Conservation (phyloP, 2,329 filamentous ascomycete genomes). For the Venturiaceae sp. region DNA sequence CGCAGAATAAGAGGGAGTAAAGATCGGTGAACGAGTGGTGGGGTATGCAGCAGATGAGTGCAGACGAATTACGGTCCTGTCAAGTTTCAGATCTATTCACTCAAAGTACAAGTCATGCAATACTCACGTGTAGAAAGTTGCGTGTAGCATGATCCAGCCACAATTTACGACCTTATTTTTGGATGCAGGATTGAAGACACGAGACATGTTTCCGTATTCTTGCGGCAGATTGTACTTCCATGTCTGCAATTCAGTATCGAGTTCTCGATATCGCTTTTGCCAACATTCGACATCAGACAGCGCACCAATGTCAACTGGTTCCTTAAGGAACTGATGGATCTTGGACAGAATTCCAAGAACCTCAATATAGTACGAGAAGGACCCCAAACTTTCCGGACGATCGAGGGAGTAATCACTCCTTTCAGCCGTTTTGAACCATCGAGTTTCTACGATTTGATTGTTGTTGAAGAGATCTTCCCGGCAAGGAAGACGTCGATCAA, state of each 20-base stretch:
- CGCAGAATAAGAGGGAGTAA: conserved; percentile 79
- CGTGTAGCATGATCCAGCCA: conserved; percentile 84
- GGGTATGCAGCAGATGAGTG: conserved; percentile 91
- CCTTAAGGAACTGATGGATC: conserved; percentile 81
- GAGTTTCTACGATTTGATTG: conserved; percentile 74
- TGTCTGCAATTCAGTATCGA: conserved; percentile 67
- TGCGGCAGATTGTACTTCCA: conserved; percentile 79
- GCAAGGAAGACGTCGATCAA: conserved; percentile 78
- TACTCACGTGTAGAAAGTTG: conserved; percentile 71
- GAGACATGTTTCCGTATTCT: conserved; percentile 77
- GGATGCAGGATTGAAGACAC: conserved; percentile 38
- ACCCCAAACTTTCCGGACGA: conserved; percentile 71
- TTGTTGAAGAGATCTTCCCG: conserved; percentile 78
- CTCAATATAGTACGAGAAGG: conserved; percentile 86
- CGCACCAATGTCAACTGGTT: conserved; percentile 79
- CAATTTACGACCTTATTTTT: conserved; percentile 61
- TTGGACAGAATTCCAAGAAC: conserved; percentile 78
- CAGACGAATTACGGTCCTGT: conserved; percentile 69
- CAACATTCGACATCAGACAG: conserved; percentile 79
- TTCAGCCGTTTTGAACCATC: conserved; percentile 56
- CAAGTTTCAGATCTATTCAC: conserved; percentile 11
- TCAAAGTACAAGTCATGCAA: neutral
- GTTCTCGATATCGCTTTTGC: conserved; percentile 77
- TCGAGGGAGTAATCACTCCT: conserved; percentile 54
- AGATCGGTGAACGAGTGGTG: conserved; percentile 78